Base-by-base conservation (phyloP, 495 filamentous ascomycete genomes). In the Neurospora sp. region DNA sequence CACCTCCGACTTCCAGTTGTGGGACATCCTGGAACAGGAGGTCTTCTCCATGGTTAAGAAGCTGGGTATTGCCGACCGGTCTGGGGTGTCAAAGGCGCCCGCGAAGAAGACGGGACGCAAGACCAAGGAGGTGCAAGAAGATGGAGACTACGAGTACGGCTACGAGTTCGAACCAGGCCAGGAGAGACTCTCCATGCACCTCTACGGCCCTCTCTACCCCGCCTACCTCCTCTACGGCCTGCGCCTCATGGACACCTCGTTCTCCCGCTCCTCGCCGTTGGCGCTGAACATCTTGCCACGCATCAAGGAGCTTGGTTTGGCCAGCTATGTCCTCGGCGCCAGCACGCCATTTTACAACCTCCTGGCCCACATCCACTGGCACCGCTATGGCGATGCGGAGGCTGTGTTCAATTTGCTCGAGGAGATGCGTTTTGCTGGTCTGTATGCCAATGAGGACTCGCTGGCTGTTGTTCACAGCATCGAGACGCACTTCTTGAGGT, bases 291-390 rank as follows among this genome's bases (percentile, higher is more conserved):
- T 97, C 48, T 85, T 94, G 0, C 88, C 92, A 2, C 87, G 86
- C 1, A 86, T 96, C 80, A 93, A 92, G 77, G 84, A 86, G 20
- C 86, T 94, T 2, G 93, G 93, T 7, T 83, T 88, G 1, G 83
- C 88, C 35, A 92, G 92, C 14, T 90, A 91, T 71, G 86, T 94
- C 16, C 86, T 97, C 1, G 94, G 92, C 35, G 88, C 88, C 27
- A 92, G 89, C 38, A 91, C 91, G 3, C 82, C 84, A 0, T 88
- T 97, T 44, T 96, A 93, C 81, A 93, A 95, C 79, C 88, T 91
- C 69, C 82, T 94, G 42, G 83, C 94, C 27, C 76, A 82, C 35
- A 86, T 92, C 41, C 82, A 88, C 73, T 94, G 92, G 90, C 81
- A 80, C 40, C 85, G 86, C 4, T 89, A 89, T 74, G 84, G 86